Base-by-base conservation (phyloP, 148 eudicot genomes). In the Amaranthus palmeri region DNA sequence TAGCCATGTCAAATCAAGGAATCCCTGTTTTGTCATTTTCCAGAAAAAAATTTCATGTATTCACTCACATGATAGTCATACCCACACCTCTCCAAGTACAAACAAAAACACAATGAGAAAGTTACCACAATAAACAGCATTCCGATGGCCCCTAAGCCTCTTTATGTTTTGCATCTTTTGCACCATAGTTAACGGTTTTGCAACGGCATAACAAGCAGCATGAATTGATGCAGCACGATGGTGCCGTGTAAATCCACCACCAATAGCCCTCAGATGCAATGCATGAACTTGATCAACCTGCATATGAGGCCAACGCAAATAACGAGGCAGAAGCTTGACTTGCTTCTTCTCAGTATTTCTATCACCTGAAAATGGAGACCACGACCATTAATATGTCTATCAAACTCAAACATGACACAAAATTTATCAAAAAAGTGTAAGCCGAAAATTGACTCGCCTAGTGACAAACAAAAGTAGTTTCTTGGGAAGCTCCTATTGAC, bases 301-400 rank as follows among this genome's bases (percentile, higher is more conserved):
- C 88, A 80, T 85, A 84, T 96, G 99, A 77, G 99, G 99, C 99
- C 99, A 96, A 56, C 93, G 87, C 79, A 92, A 83, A 81, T 88
- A 92, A 68, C 82, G 69, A 63, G 96, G 93, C 36, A 84, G 77
- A 70, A 61, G 73, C 80, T 84, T 89, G 41, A 58, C 80, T 78
- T 83, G 83, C 80, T 79, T 83, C 64, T 83, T 86, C 71, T 71
- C 86, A 61, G 77, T 78, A 72, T 74, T 80, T 80, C 63, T 76
- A 70, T 83, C 86, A 83, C 84, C 99, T 93, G 81, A 58, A 70
- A 55, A 54, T 50, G 73, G 51, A 14, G 60, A 62, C 68, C 77
- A 62, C 63, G 53, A 56, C 14, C 63, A 74, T 49, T 74, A 70
- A 40, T 15, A 40, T 65, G 56, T 57, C 25, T 41, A 41, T 58